Percentiles rank a stretch among this genome's conserved stretches.
phyloP scores from a whole-genome alignment of 352 stramenopile species.

The Pythium monospermum region DNA sequence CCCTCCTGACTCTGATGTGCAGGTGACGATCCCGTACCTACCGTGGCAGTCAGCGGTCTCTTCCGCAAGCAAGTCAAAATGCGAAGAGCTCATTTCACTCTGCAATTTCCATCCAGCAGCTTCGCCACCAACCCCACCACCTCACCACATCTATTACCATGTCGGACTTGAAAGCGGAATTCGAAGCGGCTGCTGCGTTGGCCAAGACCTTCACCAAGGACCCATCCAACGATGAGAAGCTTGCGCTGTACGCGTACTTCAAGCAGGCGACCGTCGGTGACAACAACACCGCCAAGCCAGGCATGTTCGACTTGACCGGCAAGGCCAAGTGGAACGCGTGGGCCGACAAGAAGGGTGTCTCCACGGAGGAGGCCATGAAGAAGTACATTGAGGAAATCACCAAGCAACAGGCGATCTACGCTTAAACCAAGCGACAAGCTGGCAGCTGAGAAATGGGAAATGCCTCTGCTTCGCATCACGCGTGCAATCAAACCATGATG shows the following conservation, averaged over 20 bases:
- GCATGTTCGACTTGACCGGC: constrained; percentile 84
- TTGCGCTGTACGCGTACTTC: constrained; percentile 86
- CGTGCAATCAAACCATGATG: no score
- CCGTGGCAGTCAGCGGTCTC: no score
- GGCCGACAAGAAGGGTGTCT: constrained; percentile 82
- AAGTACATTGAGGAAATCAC: constrained; percentile 85
- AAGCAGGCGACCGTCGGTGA: constrained; percentile 89
- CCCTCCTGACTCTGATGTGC: constrained; percentile 1
- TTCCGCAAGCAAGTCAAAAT: no score
- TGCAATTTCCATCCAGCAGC: constrained; percentile 23
- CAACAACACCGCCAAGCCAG: constrained; percentile 74
- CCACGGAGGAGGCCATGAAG: constrained; percentile 81
- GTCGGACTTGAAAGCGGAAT: constrained; percentile 80
- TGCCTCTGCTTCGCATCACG: no score
- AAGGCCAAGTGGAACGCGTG: constrained; percentile 90
- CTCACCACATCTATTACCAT: constrained; percentile 28
- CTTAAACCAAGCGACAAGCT: no score
- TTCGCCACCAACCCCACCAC: constrained; percentile 9
- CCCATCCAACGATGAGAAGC: constrained; percentile 86
- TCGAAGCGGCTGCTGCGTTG: constrained; percentile 74
- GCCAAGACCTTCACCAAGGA: constrained; percentile 81
- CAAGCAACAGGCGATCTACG: constrained; percentile 80
- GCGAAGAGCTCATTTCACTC: constrained; percentile 39
- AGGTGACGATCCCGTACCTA: constrained; percentile 12
- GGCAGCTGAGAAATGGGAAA: no score